Evolutionary conservation across 2,329 filamentous ascomycete genomes (phyloP), one percentile per base, ranked within the genome.

Genomic region (Aspergillus amoenus): DNA sequence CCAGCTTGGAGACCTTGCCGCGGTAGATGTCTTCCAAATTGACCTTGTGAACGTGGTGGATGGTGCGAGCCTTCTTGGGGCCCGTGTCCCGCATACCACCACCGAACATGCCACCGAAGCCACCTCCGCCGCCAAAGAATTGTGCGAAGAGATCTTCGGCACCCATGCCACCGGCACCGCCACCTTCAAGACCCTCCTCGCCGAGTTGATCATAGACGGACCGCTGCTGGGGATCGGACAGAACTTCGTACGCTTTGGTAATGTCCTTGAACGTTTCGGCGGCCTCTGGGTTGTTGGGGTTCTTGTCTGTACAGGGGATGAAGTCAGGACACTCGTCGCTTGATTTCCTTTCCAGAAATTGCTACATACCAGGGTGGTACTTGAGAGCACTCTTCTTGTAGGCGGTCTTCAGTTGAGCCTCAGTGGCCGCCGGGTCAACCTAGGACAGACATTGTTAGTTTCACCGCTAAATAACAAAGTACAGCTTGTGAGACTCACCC

Each of bases 201-300:
- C 94, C 94, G 88, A 95, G 96, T 78, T 97, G 91, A 72, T 99
- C 94, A 77, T 99, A 99, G 61, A 97, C 74, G 68, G 86, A 79
- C 72, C 94, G 91, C 84, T 97, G 97, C 76, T 97, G 89, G 40
- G 90, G 76, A 73, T 99, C 94, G 67, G 90, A 94, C 17, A 99
- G 87, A 65, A 95, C 84, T 81, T 99, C 94, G 79, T 97, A 99
- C 61, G 94, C 94, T 72, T 93, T 88, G 64, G 92, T 96, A 60
- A 97, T 84, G 70, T 97, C 93, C 82, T 99, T 97, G 88, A 99
- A 99, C 79, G 97, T 99, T 61, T 96, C 92, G 68, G 93, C 92
- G 51, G 94, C 93, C 24, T 88, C 89, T 41, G 93, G 92, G 81
- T 96, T 95, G 81, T 94, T 87, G 64, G 88, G 86, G 78, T 99